Base-by-base conservation (phyloP, 495 filamentous ascomycete genomes). In the Bacidia rubella region DNA sequence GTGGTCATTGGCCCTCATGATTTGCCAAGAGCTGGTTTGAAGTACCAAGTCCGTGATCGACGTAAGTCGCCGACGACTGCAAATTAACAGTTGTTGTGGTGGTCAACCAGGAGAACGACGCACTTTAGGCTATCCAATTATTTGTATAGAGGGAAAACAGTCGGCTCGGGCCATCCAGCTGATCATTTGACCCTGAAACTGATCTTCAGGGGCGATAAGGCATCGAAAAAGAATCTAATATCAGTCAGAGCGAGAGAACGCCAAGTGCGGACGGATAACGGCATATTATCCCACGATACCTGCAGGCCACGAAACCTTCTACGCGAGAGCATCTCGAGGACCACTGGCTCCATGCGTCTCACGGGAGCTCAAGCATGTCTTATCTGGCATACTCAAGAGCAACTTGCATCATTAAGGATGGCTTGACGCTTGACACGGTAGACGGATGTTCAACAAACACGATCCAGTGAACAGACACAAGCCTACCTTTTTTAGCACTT, bases 301-400 rank as follows among this genome's bases (percentile, higher is more conserved):
- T n/a, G n/a, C n/a, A n/a, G n/a, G n/a, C n/a, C n/a, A n/a, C n/a
- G 7, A 35, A 35, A 35, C 29, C 29, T 35, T 35, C 29, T 35
- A 35, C 29, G n/a, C n/a, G n/a, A 46, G 48, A n/a, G 25, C n/a
- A 44, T 53, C 23, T 32, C 19, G 27, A 17, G 39, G n/a, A n/a
- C n/a, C 39, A 60, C 63, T 65, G 62, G 62, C 61, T 59, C 61
- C 60, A 47, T 61, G 62, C 60, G 58, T 49, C 22, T 51, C 60
- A 58, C 59, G 32, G 45, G 49, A 42, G 44, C 41, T 47, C 20
- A 42, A 50, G 22, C n/a, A n/a, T n/a, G n/a, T n/a, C n/a, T n/a
- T n/a, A n/a, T n/a, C n/a, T n/a, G n/a, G n/a, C n/a, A n/a, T n/a
- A n/a, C n/a, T n/a, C n/a, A n/a, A n/a, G n/a, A n/a, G n/a, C n/a